Evolutionary conservation across 2,329 filamentous ascomycete species (phyloP), one percentile per base, ranked within the genome.

Genomic region (Colletotrichum tofieldiae): DNA sequence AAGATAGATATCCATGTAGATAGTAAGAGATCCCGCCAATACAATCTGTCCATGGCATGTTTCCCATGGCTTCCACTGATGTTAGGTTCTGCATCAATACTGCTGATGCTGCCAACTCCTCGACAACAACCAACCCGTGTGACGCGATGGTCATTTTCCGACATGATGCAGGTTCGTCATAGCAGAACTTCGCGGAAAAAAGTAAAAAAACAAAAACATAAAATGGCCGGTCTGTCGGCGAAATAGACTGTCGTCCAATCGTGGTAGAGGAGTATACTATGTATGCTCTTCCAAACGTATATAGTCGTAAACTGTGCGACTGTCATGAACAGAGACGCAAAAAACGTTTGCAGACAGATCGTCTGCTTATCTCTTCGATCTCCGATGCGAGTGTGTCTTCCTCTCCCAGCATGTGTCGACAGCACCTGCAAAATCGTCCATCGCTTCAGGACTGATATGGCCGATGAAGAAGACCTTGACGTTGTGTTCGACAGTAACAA

Each of bases 401-500:
- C 82, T 81, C 49, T 79, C 77, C 86, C 87, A 89, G 77, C 86
- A 88, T 49, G 78, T 75, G 74, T 89, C 83, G 65, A 89, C 85
- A 5, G 87, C 86, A 3, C 82, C 77, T 9, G 75, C 75, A 39
- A 89, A 84, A 11, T 79, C 79, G 0, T 84, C 76, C 73, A 83
- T 84, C 75, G 88, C 82, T 0, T 81, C 75, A 1, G 75, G 66
- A 3, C 76, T 67, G 20, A 90, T 81, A 5, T 78, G 76, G n/a
- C 89, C 89, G 63, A 91, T 86, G 75, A 90, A 89, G 75, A 86
- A 83, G n/a, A 90, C 87, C 56, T 83, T 85, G 75, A 86, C 81
- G 75, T 91, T 91, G 79, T 90, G 89, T 77, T 90, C 87, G 35
- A 91, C 82, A 3, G 87, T 88, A 37, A 85, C 82, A 7, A 88